Percentiles rank a stretch among this genome's conserved stretches.
These are phyloP conservation scores for Macrotyloma uniflorum DNA, from an alignment of 306 rosid species.

Conservation along the genomic window DNA sequence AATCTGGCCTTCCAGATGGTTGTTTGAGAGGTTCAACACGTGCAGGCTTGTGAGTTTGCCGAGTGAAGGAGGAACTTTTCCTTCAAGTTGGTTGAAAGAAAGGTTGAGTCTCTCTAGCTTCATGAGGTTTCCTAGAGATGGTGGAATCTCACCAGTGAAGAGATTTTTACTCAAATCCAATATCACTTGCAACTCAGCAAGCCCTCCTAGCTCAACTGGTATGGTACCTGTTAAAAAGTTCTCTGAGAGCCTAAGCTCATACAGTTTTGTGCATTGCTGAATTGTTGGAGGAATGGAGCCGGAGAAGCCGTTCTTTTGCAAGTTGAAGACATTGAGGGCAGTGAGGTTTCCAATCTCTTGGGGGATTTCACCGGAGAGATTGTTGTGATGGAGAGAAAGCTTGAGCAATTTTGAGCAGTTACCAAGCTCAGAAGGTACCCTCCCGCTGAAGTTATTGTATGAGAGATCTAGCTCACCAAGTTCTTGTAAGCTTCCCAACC, in stretches of 20 bases:
- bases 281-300: constrained; percentile 77
- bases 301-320: constrained; percentile 68
- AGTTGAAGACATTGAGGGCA: constrained; percentile 75
- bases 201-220: constrained; percentile 71
- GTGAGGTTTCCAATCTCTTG: constrained; percentile 81
- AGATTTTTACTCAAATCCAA: constrained; percentile 74
- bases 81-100: constrained; percentile 74
- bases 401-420: constrained; percentile 78
- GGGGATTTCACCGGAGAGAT: constrained; percentile 77
- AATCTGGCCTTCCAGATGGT: constrained; percentile 72
- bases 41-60: constrained; percentile 84
- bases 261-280: constrained; percentile 70
- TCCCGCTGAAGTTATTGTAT: constrained; percentile 68
- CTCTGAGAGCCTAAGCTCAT: constrained; percentile 84
- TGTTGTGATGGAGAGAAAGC: constrained; percentile 77
- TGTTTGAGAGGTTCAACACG: constrained; percentile 75
- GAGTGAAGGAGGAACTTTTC: constrained; percentile 68
- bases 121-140: constrained; percentile 72
- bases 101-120: constrained; percentile 85
- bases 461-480: constrained; percentile 94
- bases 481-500: constrained; percentile 69
- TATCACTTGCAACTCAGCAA: constrained; percentile 80
- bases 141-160: constrained; percentile 72
- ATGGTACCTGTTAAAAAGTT: constrained; percentile 63
- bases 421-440: constrained; percentile 71